A percentile compares a stretch with the other conserved stretches of the same genome.
Evolutionary conservation across 306 rosid species (phyloP).

Genomic region (Gastrolobium villosum): DNA sequence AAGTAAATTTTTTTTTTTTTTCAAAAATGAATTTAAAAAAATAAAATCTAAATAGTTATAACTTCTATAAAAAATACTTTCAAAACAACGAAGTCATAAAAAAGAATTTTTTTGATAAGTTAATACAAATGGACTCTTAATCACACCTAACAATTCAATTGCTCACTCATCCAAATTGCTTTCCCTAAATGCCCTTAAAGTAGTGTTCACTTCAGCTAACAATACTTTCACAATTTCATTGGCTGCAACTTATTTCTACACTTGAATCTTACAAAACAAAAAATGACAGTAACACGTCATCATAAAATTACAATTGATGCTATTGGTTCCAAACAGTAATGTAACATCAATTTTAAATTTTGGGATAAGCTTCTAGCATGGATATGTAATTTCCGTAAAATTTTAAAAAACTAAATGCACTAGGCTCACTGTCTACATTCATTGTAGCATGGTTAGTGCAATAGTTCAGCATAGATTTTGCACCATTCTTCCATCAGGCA

Average conservation of each 20-base stretch:
- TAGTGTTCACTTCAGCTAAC: slow-evolving; percentile 9
- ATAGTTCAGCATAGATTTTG: not conserved
- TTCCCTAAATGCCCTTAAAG: slow-evolving; percentile 11
- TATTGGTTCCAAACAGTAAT: not conserved
- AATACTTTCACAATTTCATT: not conserved
- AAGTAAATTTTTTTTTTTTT: no score
- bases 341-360: not conserved
- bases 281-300: not conserved
- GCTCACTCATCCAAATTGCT: not conserved
- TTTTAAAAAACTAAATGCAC: not conserved
- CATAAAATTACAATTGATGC: not conserved
- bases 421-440: not conserved
- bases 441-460: not conserved
- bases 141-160: no score
- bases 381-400: not conserved
- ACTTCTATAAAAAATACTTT: no score
- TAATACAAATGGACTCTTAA: no score
- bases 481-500: not conserved
- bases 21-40: no score
- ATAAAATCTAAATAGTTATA: no score
- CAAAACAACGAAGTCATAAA: no score
- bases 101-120: no score
- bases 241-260: not conserved
- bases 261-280: not conserved
- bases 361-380: slow-evolving; percentile 2